Conservation (phyloP, 129 eudicot genomes). For the Erigeron canadensis region DNA sequence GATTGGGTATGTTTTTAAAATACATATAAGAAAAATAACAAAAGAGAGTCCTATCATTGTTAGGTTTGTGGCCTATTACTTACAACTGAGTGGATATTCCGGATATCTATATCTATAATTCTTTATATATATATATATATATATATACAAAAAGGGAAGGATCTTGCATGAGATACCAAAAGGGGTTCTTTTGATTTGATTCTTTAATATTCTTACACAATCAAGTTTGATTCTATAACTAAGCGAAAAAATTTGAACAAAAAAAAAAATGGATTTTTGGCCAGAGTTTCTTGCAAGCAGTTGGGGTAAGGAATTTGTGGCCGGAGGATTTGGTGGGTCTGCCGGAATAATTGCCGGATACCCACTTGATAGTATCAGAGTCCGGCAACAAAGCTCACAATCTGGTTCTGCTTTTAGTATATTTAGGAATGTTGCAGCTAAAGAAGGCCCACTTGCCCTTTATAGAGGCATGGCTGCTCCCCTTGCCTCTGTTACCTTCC, state of each 20-base stretch:
- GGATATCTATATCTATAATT: slow-evolving; percentile 5
- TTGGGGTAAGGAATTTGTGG: slow-evolving; percentile 86
- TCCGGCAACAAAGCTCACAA: slow-evolving; percentile 63
- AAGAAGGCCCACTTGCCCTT: slow-evolving; percentile 69
- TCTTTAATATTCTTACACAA: not conserved
- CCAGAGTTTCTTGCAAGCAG: slow-evolving; percentile 78
- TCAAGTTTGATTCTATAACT: slow-evolving; percentile 18
- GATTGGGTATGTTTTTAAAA: slow-evolving; percentile 23
- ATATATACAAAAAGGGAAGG: slow-evolving; percentile 7
- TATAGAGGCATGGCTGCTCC: slow-evolving; percentile 97
- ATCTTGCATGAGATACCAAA: slow-evolving; percentile 29
- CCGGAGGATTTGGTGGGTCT: slow-evolving; percentile 77
- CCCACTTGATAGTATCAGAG: slow-evolving; percentile 73
- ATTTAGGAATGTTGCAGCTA: slow-evolving; percentile 44
- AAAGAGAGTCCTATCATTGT: not conserved
- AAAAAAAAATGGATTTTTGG: slow-evolving; percentile 67
- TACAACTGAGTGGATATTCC: slow-evolving; percentile 10
- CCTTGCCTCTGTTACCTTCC: slow-evolving; percentile 83
- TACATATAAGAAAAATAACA: slow-evolving; percentile 10
- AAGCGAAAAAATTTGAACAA: not conserved
- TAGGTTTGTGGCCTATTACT: slow-evolving; percentile 19
- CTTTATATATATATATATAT: not conserved
- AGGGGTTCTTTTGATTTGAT: slow-evolving; percentile 17
- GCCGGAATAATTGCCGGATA: slow-evolving; percentile 75
- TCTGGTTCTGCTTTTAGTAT: slow-evolving; percentile 56